phyloP scores from a whole-genome alignment of 2,329 filamentous ascomycete genomes.

The Chaetomium sp. region DNA sequence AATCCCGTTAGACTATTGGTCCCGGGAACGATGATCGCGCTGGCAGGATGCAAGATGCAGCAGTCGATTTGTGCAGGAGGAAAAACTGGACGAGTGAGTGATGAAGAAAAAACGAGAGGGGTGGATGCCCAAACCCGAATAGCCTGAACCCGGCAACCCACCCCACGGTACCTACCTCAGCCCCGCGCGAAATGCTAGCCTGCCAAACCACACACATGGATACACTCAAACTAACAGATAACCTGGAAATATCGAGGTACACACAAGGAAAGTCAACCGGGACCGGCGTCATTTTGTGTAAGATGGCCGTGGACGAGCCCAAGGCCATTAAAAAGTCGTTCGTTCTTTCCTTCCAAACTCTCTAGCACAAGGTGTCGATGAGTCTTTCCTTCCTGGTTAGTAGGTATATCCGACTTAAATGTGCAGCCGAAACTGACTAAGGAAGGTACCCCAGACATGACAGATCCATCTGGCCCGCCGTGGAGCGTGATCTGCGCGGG shows the following conservation, averaged over 20 bases:
- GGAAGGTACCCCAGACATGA: no score
- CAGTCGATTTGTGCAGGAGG: conserved; percentile 3
- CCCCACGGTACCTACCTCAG: conserved; percentile 16
- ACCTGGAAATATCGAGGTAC: no score
- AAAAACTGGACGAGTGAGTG: background rate
- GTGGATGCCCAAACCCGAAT: background rate
- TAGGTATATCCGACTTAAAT: no score
- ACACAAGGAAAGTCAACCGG: conserved; percentile 9
- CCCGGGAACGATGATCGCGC: conserved; percentile 2
- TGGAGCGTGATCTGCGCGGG: no score
- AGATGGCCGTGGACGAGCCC: conserved; percentile 5
- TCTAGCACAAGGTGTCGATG: no score
- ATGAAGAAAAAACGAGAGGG: background rate
- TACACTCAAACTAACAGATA: no score
- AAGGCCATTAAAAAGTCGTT: background rate
- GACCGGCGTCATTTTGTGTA: conserved; percentile 1
- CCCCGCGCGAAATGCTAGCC: conserved; percentile 21
- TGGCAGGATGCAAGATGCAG: conserved; percentile 10
- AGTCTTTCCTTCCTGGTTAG: no score
- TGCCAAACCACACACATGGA: conserved; percentile 10
- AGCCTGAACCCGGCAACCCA: no score
- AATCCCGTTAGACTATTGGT: conserved; percentile 12
- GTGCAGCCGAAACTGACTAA: no score
- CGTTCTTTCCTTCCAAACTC: background rate
- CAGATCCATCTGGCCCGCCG: no score